A percentile compares a stretch with the other conserved stretches of the same genome.
phyloP scores from a whole-genome alignment of 2,329 filamentous ascomycete species.

The Alternaria arbusti region DNA sequence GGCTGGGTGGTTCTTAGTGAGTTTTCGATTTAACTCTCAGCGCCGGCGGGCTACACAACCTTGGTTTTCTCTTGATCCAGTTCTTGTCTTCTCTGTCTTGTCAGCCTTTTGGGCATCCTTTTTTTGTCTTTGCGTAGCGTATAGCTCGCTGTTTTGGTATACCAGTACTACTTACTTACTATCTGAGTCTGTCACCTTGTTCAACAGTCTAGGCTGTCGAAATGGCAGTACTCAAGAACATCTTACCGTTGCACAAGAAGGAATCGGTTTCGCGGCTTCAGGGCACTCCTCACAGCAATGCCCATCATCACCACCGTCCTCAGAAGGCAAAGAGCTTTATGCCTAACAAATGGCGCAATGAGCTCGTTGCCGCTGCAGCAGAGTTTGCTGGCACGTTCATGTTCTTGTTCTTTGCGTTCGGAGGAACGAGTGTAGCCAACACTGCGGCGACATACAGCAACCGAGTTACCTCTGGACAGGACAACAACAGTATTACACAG shows the following conservation, averaged over 20 bases:
- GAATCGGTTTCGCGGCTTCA: neutral
- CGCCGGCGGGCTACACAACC: neutral
- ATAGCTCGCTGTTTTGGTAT: neutral
- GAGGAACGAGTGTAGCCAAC: constrained; percentile 48
- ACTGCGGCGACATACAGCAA: constrained; percentile 33
- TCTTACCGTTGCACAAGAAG: constrained; percentile 16
- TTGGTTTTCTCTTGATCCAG: neutral
- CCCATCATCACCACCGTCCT: neutral
- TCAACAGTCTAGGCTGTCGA: neutral
- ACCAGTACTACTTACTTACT: neutral
- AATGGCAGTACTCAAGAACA: constrained; percentile 13
- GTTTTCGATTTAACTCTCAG: neutral
- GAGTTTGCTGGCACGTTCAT: constrained; percentile 51
- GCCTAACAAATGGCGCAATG: constrained; percentile 38
- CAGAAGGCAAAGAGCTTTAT: neutral
- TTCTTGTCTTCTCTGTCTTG: neutral
- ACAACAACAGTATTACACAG: constrained; percentile 32
- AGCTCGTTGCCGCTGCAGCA: constrained; percentile 44
- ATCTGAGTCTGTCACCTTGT: neutral
- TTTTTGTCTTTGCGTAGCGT: neutral
- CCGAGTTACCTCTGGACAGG: constrained; percentile 24
- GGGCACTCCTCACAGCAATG: neutral
- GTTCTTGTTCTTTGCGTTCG: constrained; percentile 51
- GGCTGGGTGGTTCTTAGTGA: neutral
- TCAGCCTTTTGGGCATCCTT: neutral